A percentile compares a stretch with the other conserved stretches of the same genome.
Conservation (phyloP, 2,329 filamentous ascomycete genomes). For the Aspergillus calidoustus region DNA sequence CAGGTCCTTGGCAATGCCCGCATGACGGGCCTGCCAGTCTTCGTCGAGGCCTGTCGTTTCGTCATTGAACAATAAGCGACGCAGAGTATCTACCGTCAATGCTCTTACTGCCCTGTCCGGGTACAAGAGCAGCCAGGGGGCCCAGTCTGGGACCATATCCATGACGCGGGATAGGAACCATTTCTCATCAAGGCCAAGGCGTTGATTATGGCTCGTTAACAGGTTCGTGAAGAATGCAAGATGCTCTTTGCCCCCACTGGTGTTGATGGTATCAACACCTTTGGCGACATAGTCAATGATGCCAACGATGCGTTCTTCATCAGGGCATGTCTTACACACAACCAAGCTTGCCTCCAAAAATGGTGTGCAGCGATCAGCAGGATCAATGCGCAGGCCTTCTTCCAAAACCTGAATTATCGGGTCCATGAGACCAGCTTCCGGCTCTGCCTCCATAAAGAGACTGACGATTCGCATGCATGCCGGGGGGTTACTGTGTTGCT, state of each 20-base stretch:
- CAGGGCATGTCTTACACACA: slow-evolving; percentile 54
- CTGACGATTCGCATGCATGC: slow-evolving; percentile 62
- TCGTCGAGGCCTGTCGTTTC: slow-evolving; percentile 36
- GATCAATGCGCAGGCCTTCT: slow-evolving; percentile 58
- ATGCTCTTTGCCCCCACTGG: slow-evolving; percentile 54
- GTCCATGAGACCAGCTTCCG: slow-evolving; percentile 52
- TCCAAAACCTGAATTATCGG: slow-evolving; percentile 60
- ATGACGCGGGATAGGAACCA: slow-evolving; percentile 44
- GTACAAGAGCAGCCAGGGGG: slow-evolving; percentile 57
- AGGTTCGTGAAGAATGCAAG: slow-evolving; percentile 58
- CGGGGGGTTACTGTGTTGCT: slow-evolving; percentile 61
- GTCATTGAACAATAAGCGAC: slow-evolving; percentile 47
- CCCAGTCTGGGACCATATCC: slow-evolving; percentile 54
- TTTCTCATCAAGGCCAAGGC: slow-evolving; percentile 36
- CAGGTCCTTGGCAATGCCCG: slow-evolving; percentile 38
- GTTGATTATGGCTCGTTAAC: slow-evolving; percentile 48
- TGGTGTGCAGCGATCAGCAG: slow-evolving; percentile 54
- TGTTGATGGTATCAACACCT: slow-evolving; percentile 54
- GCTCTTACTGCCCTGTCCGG: slow-evolving; percentile 52
- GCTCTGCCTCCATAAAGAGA: slow-evolving; percentile 59
- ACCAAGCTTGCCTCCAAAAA: slow-evolving; percentile 62
- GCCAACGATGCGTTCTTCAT: slow-evolving; percentile 41
- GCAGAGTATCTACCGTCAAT: slow-evolving; percentile 50
- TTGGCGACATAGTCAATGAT: slow-evolving; percentile 50
- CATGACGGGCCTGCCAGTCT: slow-evolving; percentile 33